Conservation (phyloP, 768 basidiomycete genomes). For the Paxillus ammoniavirescens region DNA sequence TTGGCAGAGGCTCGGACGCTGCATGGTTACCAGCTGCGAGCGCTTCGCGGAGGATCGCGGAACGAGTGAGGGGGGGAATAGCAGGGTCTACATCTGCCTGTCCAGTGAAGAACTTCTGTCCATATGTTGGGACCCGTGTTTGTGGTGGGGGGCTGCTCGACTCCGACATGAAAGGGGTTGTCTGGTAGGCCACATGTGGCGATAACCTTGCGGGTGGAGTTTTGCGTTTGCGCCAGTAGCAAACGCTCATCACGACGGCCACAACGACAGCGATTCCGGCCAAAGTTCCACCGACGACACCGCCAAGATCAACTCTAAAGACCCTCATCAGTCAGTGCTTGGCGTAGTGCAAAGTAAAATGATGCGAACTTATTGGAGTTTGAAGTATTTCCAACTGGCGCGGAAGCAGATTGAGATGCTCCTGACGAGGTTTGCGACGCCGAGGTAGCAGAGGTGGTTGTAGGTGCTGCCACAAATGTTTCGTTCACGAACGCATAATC, state of each 20-base stretch:
- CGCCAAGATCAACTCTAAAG: slow-evolving; percentile 13
- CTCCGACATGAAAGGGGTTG: slow-evolving; percentile 4
- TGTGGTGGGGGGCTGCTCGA: background rate
- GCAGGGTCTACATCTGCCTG: background rate
- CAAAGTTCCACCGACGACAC: slow-evolving; percentile 12
- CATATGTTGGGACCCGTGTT: too few relatives aligned
- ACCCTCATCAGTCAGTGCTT: slow-evolving; percentile 1
- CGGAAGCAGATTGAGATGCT: background rate
- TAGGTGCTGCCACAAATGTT: slow-evolving; percentile 11
- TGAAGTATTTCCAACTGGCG: background rate
- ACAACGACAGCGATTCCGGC: slow-evolving; percentile 6
- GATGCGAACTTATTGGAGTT: slow-evolving; percentile 6
- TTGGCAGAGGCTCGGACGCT: background rate
- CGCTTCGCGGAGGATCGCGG: slow-evolving; percentile 15
- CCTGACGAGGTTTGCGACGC: background rate
- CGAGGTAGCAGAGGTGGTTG: slow-evolving; percentile 2
- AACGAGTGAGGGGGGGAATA: slow-evolving; percentile 6
- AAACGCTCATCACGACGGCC: background rate
- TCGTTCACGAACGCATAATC: slow-evolving; percentile 26
- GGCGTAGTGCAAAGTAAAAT: background rate
- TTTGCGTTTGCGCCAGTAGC: slow-evolving; percentile 9
- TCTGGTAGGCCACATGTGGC: background rate
- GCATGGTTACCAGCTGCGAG: background rate
- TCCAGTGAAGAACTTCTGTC: background rate
- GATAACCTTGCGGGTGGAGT: background rate